phyloP scores from a whole-genome alignment of 164 flowering plant genomes.

The Aristolochia fimbriata region DNA sequence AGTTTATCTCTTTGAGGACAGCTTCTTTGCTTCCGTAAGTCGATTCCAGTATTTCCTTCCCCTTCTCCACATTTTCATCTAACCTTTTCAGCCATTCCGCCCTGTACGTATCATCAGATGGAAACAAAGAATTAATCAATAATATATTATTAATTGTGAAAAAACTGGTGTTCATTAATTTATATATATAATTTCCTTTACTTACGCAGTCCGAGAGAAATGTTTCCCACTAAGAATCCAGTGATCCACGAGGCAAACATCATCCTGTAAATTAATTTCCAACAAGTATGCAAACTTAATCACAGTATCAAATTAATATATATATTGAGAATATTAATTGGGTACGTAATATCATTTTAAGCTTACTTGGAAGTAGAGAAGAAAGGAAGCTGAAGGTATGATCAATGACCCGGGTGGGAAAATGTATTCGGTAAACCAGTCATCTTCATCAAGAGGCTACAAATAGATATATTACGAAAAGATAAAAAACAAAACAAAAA shows the following conservation, averaged over 20 bases:
- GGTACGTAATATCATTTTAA: background rate
- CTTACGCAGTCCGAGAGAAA: constrained; percentile 10
- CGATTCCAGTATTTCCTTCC: constrained; percentile 2
- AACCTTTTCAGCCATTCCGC: background rate
- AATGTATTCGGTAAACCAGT: constrained; percentile 11
- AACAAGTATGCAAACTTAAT: constrained; percentile 2
- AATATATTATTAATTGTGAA: background rate
- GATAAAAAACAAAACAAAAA: no score
- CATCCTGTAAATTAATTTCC: constrained; percentile 6
- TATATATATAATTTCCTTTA: no score
- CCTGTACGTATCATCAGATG: background rate
- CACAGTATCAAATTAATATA: constrained; percentile 1
- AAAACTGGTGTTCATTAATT: no score
- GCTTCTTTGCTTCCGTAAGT: constrained; percentile 2
- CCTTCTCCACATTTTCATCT: background rate
- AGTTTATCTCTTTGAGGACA: constrained; percentile 5
- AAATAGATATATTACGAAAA: no score
- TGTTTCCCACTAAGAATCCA: constrained; percentile 18
- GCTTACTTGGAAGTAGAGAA: constrained; percentile 20
- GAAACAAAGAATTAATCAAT: background rate
- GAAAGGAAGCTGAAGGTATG: constrained; percentile 13
- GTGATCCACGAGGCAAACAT: constrained; percentile 15
- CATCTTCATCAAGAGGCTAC: constrained; percentile 13
- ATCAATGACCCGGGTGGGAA: constrained; percentile 16
- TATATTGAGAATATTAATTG: constrained; percentile 10